Evolutionary conservation across 2,329 filamentous ascomycete genomes (phyloP), one percentile per base, ranked within the genome.

Genomic region (Pseudopyricularia javanii): DNA sequence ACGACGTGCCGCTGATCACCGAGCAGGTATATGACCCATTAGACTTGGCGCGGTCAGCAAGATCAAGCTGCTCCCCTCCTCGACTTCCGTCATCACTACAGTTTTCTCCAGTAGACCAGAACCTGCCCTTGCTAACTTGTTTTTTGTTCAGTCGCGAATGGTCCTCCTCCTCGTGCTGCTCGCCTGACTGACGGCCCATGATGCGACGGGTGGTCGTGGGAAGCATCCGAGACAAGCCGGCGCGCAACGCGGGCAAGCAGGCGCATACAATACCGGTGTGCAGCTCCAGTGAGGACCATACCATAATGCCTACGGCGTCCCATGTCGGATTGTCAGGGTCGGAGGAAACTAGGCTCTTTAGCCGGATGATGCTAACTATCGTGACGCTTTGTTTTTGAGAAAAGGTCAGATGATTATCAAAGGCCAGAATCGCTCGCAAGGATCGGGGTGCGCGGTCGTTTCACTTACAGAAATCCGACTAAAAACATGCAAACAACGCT

Each of bases 201-300:
- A 33, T 7, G 12, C 32, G 32, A 12, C 32, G 32, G 7, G 32
- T 12, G 32, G 32, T 12, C 12, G 32, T 12, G 32, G 32, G 32
- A 7, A 33, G 32, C 32, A 12, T 33, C 32, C 32, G 32, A 33
- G 7, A 7, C 12, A 35, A 15, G 33, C 5, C 33, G 33, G 11
- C 33, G 8, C 61, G 58, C 9, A 63, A 20, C 2, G 58, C 55
- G 1, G 63, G 63, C 61, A 65, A 60, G 55, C 60, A 65, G 2
- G 60, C 57, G 53, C 60, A 64, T 8, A 64, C 59, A 53, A 63
- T 59, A 52, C 62, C 60, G 15, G 62, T 56, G 51, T 59, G 59
- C 50, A 63, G 60, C 53, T 66, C 63, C 26, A 65, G 59, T 6
- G 62, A 62, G n/a, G 61, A 63, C 61, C 62, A 65, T 3, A 62